Conservation (phyloP, 2,329 filamentous ascomycete species). For the Penicillium sp. region DNA sequence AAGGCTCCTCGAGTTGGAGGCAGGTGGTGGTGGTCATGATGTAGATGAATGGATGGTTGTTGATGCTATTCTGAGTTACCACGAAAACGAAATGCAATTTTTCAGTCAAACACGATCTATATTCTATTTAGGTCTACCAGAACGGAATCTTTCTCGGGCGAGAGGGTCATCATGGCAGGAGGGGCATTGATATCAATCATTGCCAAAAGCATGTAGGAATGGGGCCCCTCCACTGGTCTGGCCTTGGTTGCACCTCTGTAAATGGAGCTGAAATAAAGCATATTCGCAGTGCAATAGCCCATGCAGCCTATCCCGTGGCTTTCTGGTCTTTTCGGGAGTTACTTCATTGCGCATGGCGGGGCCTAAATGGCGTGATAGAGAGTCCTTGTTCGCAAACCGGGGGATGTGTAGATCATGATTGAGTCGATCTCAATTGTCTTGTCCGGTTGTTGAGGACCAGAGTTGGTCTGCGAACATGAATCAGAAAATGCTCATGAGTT, state of each 20-base stretch:
- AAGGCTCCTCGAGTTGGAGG: slow-evolving; percentile 18
- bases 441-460: too few species aligned
- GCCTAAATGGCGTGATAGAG: slow-evolving; percentile 29
- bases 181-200: slow-evolving; percentile 17
- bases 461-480: too few species aligned
- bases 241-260: slow-evolving; percentile 1
- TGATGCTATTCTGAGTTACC: slow-evolving; percentile 4
- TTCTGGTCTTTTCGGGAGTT: slow-evolving; percentile 10
- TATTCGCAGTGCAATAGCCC: slow-evolving; percentile 9
- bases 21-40: slow-evolving; percentile 27
- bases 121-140: slow-evolving; percentile 7
- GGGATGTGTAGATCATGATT: slow-evolving; percentile 8
- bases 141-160: slow-evolving; percentile 17
- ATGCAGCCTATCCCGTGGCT: slow-evolving; percentile 8
- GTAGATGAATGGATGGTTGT: slow-evolving; percentile 7
- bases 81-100: slow-evolving; percentile 1
- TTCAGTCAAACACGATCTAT: slow-evolving; percentile 11
- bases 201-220: slow-evolving; percentile 13
- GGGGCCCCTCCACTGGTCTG: slow-evolving; percentile 13
- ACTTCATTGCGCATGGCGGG: slow-evolving; percentile 31
- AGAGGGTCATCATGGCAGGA: slow-evolving; percentile 13
- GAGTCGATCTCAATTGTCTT: neutral
- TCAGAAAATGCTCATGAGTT: too few species aligned
- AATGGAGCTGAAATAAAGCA: slow-evolving; percentile 5
- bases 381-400: slow-evolving; percentile 5